Conservation (phyloP, 2,329 filamentous ascomycete species). For the Coccinonectria pachysandricola region DNA sequence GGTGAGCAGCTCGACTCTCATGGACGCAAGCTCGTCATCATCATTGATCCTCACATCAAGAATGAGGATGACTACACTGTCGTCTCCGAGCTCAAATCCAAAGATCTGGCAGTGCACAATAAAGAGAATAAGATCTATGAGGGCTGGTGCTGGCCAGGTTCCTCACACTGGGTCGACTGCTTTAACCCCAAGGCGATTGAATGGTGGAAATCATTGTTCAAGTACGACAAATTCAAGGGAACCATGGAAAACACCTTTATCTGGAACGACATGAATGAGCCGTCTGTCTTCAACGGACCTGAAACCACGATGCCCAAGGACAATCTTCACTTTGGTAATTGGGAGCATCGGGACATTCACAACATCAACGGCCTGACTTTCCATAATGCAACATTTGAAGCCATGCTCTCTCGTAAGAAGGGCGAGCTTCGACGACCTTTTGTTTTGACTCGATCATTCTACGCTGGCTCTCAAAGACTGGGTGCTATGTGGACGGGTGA, state of each 20-base stretch:
- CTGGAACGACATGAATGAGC: constrained; percentile 99
- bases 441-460: constrained; percentile 86
- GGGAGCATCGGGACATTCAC: constrained; percentile 96
- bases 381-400: constrained; percentile 86
- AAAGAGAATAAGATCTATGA: constrained; percentile 86
- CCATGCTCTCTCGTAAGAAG: constrained; percentile 72
- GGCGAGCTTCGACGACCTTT: constrained; percentile 81
- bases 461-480: constrained; percentile 76
- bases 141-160: constrained; percentile 98
- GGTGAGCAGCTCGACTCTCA: constrained; percentile 75
- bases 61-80: constrained; percentile 71
- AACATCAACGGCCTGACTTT: constrained; percentile 94
- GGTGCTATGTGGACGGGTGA: constrained; percentile 99
- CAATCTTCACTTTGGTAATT: constrained; percentile 80
- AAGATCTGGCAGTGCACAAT: constrained; percentile 76
- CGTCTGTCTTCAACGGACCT: constrained; percentile 95
- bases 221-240: constrained; percentile 79
- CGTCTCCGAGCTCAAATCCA: constrained; percentile 70
- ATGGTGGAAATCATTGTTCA: constrained; percentile 88
- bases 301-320: constrained; percentile 99
- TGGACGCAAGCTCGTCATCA: constrained; percentile 81
- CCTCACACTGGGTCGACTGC: constrained; percentile 90
- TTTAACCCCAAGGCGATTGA: constrained; percentile 86
- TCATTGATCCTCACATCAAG: constrained; percentile 98
- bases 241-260: constrained; percentile 80